These are phyloP conservation scores for Aspergillus sp. DNA, from an alignment of 2,329 filamentous ascomycete genomes.

Conservation along the genomic window DNA sequence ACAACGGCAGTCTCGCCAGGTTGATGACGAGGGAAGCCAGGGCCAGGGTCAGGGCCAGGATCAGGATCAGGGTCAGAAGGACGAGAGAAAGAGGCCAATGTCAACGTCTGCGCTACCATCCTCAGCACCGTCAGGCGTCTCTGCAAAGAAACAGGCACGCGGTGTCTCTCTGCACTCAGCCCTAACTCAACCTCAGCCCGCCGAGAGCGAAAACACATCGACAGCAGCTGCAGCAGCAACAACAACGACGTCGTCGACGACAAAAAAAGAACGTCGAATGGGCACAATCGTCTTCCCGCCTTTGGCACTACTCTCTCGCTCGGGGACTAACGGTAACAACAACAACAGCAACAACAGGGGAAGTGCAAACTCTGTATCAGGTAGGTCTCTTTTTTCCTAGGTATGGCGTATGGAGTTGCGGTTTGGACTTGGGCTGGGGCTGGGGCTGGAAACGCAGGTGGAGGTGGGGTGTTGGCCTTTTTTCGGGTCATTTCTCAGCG, in stretches of 20 bases:
- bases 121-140: neutral
- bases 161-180: neutral
- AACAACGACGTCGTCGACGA: neutral
- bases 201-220: neutral
- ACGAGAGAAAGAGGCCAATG: neutral
- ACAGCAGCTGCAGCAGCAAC: neutral
- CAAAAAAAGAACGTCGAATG: conserved; percentile 16
- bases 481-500: neutral
- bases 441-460: neutral
- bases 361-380: neutral
- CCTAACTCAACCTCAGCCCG: neutral
- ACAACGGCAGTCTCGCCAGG: neutral
- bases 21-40: neutral
- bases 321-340: neutral
- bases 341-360: neutral
- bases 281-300: conserved; percentile 12
- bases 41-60: neutral
- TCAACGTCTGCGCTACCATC: neutral
- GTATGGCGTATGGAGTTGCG: conserved; percentile 19
- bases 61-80: neutral
- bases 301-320: neutral
- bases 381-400: conserved; percentile 21
- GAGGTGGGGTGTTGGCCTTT: neutral
- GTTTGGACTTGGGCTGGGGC: conserved; percentile 4
- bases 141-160: too few species aligned